Conservation (phyloP, 2,329 filamentous ascomycete species). For the Colletotrichum siamense region DNA sequence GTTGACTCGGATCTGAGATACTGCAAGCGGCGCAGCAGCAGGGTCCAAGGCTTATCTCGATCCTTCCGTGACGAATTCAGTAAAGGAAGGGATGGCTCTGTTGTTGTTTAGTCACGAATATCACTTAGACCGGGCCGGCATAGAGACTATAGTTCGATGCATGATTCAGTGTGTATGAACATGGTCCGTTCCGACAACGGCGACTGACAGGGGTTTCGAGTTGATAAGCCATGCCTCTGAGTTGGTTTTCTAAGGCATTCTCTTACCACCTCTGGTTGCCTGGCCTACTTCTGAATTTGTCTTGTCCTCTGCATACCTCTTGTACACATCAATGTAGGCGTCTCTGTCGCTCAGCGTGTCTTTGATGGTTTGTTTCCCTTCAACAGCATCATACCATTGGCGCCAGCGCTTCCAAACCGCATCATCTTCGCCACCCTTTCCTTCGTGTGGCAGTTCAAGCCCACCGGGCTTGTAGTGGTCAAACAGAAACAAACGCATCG, state of each 20-base stretch:
- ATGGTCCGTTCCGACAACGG: background rate
- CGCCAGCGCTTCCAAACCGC: slow-evolving; percentile 69
- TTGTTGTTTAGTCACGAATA: background rate
- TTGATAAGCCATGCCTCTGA: background rate
- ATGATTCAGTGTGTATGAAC: background rate
- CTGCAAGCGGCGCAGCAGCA: background rate
- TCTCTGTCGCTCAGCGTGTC: slow-evolving; percentile 73
- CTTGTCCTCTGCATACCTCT: slow-evolving; percentile 69
- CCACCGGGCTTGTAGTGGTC: slow-evolving; percentile 74
- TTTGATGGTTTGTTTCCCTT: slow-evolving; percentile 64
- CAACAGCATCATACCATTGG: slow-evolving; percentile 66
- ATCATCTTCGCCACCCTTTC: slow-evolving; percentile 49
- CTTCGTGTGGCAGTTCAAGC: slow-evolving; percentile 44
- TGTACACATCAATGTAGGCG: slow-evolving; percentile 72
- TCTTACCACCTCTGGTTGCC: slow-evolving; percentile 66
- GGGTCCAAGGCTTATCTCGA: background rate
- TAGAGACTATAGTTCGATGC: background rate
- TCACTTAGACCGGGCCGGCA: background rate
- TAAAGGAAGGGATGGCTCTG: background rate
- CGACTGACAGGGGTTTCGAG: background rate
- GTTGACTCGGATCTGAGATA: background rate
- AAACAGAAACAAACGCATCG: slow-evolving; percentile 73
- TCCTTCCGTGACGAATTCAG: background rate
- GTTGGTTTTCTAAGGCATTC: slow-evolving; percentile 54
- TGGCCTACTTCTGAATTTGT: slow-evolving; percentile 67